Percentiles rank a stretch among this genome's conserved stretches.
Evolutionary conservation across 164 flowering plant species (phyloP).

Genomic region (Stephania cephalantha): DNA sequence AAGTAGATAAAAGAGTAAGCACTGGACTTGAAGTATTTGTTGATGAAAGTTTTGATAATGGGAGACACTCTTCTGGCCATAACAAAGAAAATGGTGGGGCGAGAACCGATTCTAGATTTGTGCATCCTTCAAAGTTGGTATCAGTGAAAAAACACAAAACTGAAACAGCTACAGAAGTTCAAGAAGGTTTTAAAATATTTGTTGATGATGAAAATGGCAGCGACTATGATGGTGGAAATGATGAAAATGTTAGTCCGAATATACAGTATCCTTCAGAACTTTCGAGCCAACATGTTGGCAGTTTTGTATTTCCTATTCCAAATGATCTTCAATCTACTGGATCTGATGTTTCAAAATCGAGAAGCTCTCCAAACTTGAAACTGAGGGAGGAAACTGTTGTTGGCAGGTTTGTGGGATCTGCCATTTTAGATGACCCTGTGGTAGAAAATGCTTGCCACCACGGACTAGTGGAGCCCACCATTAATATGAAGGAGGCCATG

Average conservation of each 20-base stretch:
- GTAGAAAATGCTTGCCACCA: slow-evolving; percentile 95
- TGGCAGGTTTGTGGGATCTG: slow-evolving; percentile 75
- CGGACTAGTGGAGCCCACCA: slow-evolving; percentile 90
- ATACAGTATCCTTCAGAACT: slow-evolving; percentile 6
- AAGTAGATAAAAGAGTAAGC: slow-evolving; percentile 22
- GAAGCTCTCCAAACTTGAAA: slow-evolving; percentile 23
- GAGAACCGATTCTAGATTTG: not conserved
- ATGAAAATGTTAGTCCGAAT: slow-evolving; percentile 12
- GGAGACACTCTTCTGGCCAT: slow-evolving; percentile 14
- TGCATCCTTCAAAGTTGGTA: slow-evolving; percentile 11
- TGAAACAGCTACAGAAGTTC: slow-evolving; percentile 20
- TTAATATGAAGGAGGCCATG: slow-evolving; percentile 96
- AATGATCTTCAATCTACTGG: slow-evolving; percentile 37
- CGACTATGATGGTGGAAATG: slow-evolving; percentile 20
- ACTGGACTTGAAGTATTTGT: slow-evolving; percentile 46
- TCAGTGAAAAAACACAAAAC: slow-evolving; percentile 5
- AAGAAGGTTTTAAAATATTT: slow-evolving; percentile 49
- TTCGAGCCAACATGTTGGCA: slow-evolving; percentile 21
- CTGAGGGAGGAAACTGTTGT: slow-evolving; percentile 75
- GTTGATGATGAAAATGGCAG: slow-evolving; percentile 45
- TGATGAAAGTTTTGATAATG: slow-evolving; percentile 45
- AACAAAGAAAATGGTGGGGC: slow-evolving; percentile 13
- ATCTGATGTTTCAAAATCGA: slow-evolving; percentile 26
- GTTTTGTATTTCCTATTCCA: slow-evolving; percentile 43
- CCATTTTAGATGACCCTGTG: slow-evolving; percentile 62